A percentile compares a stretch with the other conserved stretches of the same genome.
Conservation (phyloP, 1,139 yeast species). For the Yamadazyma epiphylla region DNA sequence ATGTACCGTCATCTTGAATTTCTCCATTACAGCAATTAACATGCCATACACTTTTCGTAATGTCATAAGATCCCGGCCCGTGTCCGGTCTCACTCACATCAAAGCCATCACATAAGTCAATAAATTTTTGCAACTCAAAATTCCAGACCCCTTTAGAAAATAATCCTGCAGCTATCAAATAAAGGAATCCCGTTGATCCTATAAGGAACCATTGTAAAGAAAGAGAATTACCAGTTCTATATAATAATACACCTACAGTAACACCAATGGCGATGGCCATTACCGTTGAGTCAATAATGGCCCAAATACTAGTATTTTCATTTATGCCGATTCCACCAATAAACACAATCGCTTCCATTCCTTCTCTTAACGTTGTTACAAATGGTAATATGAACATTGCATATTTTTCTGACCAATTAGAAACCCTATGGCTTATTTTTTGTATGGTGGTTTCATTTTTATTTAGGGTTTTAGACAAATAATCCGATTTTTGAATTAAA, state of each 20-base stretch:
- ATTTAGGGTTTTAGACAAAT: conserved; percentile 13
- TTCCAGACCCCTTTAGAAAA: conserved; percentile 79
- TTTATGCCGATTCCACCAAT: conserved; percentile 47
- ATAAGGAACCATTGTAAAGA: conserved; percentile 42
- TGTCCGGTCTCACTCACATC: conserved; percentile 87
- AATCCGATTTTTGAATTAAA: conserved; percentile 18
- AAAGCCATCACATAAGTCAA: conserved; percentile 68
- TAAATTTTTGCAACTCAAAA: conserved; percentile 68
- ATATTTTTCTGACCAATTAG: conserved; percentile 28
- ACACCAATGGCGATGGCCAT: conserved; percentile 21
- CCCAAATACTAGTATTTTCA: conserved; percentile 31
- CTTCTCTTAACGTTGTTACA: conserved; percentile 44
- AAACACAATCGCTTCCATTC: conserved; percentile 46
- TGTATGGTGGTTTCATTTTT: conserved; percentile 7
- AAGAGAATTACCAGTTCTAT: conserved; percentile 39
- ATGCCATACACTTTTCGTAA: conserved; percentile 82
- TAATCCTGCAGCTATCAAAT: conserved; percentile 43
- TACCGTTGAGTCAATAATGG: conserved; percentile 29
- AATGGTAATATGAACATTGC: conserved; percentile 42
- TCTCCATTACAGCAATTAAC: conserved; percentile 85
- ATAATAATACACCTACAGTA: conserved; percentile 16
- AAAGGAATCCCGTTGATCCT: conserved; percentile 38
- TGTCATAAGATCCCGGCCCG: conserved; percentile 94
- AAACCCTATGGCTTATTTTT: conserved; percentile 8
- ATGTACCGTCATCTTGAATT: conserved; percentile 40